Percentiles rank a stretch among this genome's conserved stretches.
Conservation (phyloP, 768 basidiomycete genomes). For the Psilocybe tampanensis region DNA sequence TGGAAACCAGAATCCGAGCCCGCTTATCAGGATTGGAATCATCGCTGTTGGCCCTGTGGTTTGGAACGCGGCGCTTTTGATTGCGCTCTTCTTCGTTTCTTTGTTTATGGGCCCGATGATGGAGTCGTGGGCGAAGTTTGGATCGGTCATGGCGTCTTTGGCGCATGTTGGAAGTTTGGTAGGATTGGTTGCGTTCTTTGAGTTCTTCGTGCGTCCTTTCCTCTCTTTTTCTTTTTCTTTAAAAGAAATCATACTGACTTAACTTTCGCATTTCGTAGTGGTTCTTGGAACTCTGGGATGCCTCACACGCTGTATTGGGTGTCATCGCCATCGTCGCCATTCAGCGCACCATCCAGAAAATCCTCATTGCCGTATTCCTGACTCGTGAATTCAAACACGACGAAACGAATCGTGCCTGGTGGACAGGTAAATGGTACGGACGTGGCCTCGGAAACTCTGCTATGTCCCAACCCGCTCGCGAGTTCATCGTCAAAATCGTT, state of each 20-base stretch:
- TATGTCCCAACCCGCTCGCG: constrained; percentile 94
- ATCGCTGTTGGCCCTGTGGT: constrained; percentile 92
- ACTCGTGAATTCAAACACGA: constrained; percentile 99
- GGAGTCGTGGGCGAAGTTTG: constrained; percentile 84
- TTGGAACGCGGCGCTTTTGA: constrained; percentile 89
- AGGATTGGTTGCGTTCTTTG: constrained; percentile 89
- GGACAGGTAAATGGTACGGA: constrained; percentile 99
- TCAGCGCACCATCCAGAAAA: constrained; percentile 92
- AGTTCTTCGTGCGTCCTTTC: constrained; percentile 81
- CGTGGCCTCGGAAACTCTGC: constrained; percentile 89
- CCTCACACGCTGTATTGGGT: constrained; percentile 95
- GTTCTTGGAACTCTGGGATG: constrained; percentile 96
- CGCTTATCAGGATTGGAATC: constrained; percentile 86
- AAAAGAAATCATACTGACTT: constrained; percentile 9
- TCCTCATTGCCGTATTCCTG: constrained; percentile 91
- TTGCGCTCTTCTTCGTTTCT: constrained; percentile 89
- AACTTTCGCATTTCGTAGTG: constrained; percentile 70
- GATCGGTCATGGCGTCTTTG: constrained; percentile 87
- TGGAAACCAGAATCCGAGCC: constrained; percentile 73
- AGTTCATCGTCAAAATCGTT: constrained; percentile 97
- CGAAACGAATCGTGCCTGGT: constrained; percentile 98
- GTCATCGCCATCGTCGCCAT: constrained; percentile 87
- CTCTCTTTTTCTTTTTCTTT: constrained; percentile 14
- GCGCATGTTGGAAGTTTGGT: constrained; percentile 84
- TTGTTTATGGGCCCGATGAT: constrained; percentile 91